Percentiles rank a stretch among this genome's conserved stretches.
These are phyloP conservation scores for Diaporthe destruens DNA, from an alignment of 2,329 filamentous ascomycete species.

Conservation along the genomic window DNA sequence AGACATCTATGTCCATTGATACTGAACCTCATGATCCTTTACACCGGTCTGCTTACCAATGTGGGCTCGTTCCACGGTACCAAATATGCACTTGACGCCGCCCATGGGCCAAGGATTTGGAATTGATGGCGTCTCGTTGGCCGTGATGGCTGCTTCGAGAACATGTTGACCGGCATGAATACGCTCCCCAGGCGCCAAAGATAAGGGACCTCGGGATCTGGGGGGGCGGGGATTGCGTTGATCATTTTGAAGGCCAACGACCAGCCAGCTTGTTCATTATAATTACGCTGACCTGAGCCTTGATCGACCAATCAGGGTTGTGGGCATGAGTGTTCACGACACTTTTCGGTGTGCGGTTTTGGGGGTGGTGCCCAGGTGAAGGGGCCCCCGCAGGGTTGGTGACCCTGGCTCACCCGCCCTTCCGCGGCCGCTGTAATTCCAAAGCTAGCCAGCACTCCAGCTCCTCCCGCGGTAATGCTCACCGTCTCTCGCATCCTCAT, in stretches of 20 bases:
- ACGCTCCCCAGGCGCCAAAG: not conserved
- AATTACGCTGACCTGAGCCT: not conserved
- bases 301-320: not conserved
- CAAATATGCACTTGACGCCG: not conserved
- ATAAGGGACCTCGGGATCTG: not conserved
- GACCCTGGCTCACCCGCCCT: not conserved
- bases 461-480: not conserved
- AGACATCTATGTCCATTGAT: no score
- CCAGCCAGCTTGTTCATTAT: not conserved
- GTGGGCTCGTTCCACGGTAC: no score
- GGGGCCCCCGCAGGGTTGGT: not conserved
- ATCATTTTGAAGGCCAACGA: not conserved
- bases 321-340: no score
- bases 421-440: not conserved
- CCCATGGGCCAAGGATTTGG: not conserved
- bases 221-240: no score
- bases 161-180: no score
- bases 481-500: not conserved
- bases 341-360: not conserved
- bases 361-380: not conserved
- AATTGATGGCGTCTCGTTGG: not conserved
- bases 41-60: not conserved
- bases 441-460: no score
- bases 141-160: not conserved
- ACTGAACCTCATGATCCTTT: no score